Base-by-base conservation (phyloP, 495 filamentous ascomycete genomes). In the Penicillium mononematosum region DNA sequence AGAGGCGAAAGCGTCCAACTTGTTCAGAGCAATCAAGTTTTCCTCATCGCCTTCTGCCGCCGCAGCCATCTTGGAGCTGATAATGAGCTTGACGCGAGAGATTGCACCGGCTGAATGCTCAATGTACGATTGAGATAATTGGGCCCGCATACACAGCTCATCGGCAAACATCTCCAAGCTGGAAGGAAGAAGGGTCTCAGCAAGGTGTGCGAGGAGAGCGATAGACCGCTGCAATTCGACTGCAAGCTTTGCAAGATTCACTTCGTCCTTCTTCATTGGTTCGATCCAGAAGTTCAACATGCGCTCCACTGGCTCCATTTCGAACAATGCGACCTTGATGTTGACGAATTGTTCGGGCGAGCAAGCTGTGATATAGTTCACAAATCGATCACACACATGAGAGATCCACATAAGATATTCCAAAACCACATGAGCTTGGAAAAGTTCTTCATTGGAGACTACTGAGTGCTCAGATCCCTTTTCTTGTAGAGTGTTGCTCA, bases 231-330 rank as follows among this genome's bases (percentile, higher is more conserved):
- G 87, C 36, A 98, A 73, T 65, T 96, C 91, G 6, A 81, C 80
- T 2, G 84, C 86, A 65, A 91, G 89, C 51, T 90, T 86, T 63
- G 86, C 84, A 73, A 88, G 85, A 65, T 91, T 90, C n/a, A 98
- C 69, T 53, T 97, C 92, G 61, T 96, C 91, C 49, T 85, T 85
- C 58, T 89, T 85, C 47, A 96, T 65, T 3, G 79, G 81, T 41
- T 97, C 92, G 59, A 98, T 86, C 87, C 92, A 97, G 29, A 83
- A 83, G 63, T 96, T 95, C 39, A 98, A 72, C 1, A 90, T 89
- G 36, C 91, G 79, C 72, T 98, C 94, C 14, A 98, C 91, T 3
- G 93, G 92, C 67, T 96, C 92, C 59, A 98, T 78, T 65, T 98
- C 94, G 62, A 92, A 90, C 44, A 93, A 68, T 7, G 92, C 87